A percentile compares a stretch with the other conserved stretches of the same genome.
phyloP scores from a whole-genome alignment of 345 rosid genomes.

The Cardamine occulta region DNA sequence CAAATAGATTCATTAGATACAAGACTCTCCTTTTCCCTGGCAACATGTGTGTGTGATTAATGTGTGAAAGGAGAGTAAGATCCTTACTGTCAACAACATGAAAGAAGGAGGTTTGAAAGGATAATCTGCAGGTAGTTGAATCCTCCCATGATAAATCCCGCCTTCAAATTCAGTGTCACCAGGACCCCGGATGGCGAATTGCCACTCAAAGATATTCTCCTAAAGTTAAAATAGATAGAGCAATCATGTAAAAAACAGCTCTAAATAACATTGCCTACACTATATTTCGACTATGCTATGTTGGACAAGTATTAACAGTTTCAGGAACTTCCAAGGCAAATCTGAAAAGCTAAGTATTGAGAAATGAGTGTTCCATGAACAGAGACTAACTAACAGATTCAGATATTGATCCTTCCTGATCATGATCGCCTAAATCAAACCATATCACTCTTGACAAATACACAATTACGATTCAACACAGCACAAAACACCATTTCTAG shows the following conservation, averaged over 20 bases:
- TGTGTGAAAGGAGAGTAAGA: slow-evolving; percentile 9
- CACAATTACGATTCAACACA: neutral
- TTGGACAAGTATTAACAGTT: neutral
- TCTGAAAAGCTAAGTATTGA: too few species aligned
- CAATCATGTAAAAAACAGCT: neutral
- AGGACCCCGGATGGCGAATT: slow-evolving; percentile 91
- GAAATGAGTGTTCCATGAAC: neutral
- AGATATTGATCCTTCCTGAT: neutral
- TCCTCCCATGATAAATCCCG: slow-evolving; percentile 97
- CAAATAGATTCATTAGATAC: slow-evolving; percentile 1
- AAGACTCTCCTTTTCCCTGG: neutral
- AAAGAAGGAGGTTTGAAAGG: slow-evolving; percentile 99
- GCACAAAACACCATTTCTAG: slow-evolving; percentile 5
- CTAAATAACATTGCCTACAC: neutral
- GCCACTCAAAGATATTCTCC: slow-evolving; percentile 99
- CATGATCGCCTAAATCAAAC: neutral
- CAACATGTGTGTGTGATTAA: neutral
- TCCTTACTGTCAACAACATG: slow-evolving; percentile 77
- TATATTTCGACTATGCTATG: neutral
- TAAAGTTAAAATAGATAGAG: slow-evolving; percentile 36
- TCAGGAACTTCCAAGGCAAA: too few species aligned
- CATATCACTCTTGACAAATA: neutral
- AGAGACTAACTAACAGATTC: slow-evolving; percentile 4
- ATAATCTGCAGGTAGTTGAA: slow-evolving; percentile 91
- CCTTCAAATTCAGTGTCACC: slow-evolving; percentile 88